These are phyloP conservation scores for Lycium barbarum DNA, from an alignment of 257 asterid genomes.

Conservation along the genomic window DNA sequence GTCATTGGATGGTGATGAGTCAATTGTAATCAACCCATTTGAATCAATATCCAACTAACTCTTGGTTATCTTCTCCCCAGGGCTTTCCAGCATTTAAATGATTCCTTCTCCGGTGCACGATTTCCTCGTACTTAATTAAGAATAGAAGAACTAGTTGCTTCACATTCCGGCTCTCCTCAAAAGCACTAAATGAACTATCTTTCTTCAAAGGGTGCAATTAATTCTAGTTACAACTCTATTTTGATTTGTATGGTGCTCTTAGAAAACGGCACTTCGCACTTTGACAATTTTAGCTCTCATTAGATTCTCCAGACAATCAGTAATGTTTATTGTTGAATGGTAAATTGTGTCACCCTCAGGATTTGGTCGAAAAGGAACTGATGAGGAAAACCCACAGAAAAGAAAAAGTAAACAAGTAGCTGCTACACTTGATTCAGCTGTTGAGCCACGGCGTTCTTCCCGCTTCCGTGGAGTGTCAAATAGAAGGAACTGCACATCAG, in stretches of 20 bases:
- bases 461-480: slow-evolving; percentile 52
- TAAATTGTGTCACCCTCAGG: slow-evolving; percentile 6
- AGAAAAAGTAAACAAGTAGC: slow-evolving; percentile 8
- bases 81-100: not conserved
- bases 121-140: not conserved
- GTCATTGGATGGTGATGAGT: slow-evolving; percentile 7
- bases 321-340: not conserved
- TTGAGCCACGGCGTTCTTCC: slow-evolving; percentile 33
- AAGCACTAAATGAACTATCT: not conserved
- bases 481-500: slow-evolving; percentile 31
- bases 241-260: not conserved
- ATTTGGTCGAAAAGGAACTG: not conserved
- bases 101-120: not conserved
- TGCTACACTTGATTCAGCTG: slow-evolving; percentile 36
- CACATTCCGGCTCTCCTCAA: not conserved
- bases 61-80: not conserved
- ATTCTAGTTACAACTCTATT: not conserved
- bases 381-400: not conserved
- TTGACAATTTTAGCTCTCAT: not conserved
- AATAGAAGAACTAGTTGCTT: not conserved
- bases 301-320: not conserved
- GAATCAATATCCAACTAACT: not conserved
- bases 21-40: not conserved
- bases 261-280: not conserved
- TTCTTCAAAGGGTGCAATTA: not conserved